phyloP scores from a whole-genome alignment of 805 yeast genomes.

The Yarrowia sp. region DNA sequence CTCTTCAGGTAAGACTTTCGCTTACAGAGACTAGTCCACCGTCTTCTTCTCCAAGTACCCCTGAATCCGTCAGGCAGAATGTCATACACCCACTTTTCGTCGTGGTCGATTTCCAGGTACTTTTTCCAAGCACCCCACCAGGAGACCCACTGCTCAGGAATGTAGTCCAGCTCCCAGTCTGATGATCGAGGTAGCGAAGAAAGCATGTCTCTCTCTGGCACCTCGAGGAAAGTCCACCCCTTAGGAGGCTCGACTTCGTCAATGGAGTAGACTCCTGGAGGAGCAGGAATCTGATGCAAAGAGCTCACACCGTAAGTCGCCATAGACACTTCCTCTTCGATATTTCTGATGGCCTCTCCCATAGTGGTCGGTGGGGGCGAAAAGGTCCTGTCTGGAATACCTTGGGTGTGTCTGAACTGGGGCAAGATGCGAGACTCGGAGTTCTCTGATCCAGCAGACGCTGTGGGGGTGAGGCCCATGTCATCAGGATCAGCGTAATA shows the following conservation, averaged over 20 bases:
- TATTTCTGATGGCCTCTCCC: conserved; percentile 4
- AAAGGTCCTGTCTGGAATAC: conserved; percentile 16
- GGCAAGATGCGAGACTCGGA: background rate
- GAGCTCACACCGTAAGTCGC: conserved; percentile 4
- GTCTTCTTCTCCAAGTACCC: conserved; percentile 33
- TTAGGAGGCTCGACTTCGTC: conserved; percentile 32
- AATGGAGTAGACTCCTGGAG: conserved; percentile 6
- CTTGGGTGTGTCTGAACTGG: background rate
- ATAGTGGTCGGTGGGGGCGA: background rate
- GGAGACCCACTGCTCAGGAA: conserved; percentile 60
- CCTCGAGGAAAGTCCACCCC: conserved; percentile 32
- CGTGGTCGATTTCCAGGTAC: conserved; percentile 61
- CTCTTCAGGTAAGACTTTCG: background rate
- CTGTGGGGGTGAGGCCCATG: background rate
- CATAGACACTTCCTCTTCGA: conserved; percentile 7
- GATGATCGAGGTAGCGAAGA: background rate
- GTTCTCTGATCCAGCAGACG: background rate
- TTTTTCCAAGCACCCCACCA: conserved; percentile 50
- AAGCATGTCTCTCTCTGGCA: conserved; percentile 5
- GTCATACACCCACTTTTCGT: conserved; percentile 87
- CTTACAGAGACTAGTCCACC: conserved; percentile 34
- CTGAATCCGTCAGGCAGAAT: conserved; percentile 33
- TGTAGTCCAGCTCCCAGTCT: conserved; percentile 63
- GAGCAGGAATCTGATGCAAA: background rate
- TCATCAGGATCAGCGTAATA: background rate